Percentiles rank a stretch among this genome's conserved stretches.
Conservation (phyloP, 2,329 filamentous ascomycete species). For the Aureobasidium sp. region DNA sequence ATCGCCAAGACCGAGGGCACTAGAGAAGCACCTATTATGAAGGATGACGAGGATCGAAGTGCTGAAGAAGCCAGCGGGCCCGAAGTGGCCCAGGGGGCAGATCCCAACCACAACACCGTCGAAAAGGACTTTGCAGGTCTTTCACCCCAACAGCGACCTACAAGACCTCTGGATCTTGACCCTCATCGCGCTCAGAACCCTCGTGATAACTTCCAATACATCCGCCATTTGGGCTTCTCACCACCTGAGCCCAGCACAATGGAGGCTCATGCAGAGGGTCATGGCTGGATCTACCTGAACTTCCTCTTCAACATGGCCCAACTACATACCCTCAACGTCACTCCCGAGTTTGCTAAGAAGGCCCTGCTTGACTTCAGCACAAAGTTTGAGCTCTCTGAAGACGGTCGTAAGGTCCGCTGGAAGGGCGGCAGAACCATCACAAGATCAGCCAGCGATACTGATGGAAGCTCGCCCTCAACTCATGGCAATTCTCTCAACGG, state of each 20-base stretch:
- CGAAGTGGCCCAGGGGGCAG: not conserved
- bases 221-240: conserved; percentile 63
- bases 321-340: conserved; percentile 77
- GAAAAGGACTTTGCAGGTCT: conserved; percentile 17
- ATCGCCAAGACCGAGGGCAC: conserved; percentile 32
- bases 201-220: conserved; percentile 71
- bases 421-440: conserved; percentile 61
- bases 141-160: conserved; percentile 56
- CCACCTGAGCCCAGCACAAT: conserved; percentile 49
- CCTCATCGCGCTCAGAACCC: conserved; percentile 69
- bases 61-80: conserved; percentile 10
- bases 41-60: conserved; percentile 22
- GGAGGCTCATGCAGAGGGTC: conserved; percentile 52
- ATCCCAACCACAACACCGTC: conserved; percentile 8
- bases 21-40: conserved; percentile 42
- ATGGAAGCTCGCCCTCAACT: conserved; percentile 19
- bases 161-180: conserved; percentile 68
- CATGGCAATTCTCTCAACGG: conserved; percentile 14
- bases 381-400: conserved; percentile 68
- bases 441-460: conserved; percentile 54
- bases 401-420: conserved; percentile 76
- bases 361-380: conserved; percentile 64
- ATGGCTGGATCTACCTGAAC: conserved; percentile 80
- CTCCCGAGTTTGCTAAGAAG: conserved; percentile 65
- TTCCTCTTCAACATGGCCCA: conserved; percentile 75